Percentiles rank a stretch among this genome's conserved stretches.
phyloP scores from a whole-genome alignment of 495 filamentous ascomycete species.

The Clohesyomyces aquaticus region DNA sequence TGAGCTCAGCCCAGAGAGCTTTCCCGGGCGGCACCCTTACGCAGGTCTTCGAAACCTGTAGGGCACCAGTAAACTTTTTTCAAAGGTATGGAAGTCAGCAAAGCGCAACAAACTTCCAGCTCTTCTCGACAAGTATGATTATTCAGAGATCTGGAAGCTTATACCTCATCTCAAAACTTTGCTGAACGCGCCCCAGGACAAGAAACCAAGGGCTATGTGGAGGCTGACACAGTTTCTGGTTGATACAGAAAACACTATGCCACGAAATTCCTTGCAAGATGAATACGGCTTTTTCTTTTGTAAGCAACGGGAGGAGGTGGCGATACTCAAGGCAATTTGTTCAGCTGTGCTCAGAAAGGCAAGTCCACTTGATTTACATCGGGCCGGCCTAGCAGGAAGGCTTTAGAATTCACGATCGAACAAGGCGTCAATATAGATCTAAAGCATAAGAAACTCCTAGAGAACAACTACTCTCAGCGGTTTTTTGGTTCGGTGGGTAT shows the following conservation, averaged over 20 bases:
- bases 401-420: neutral
- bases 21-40: too few relatives aligned
- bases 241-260: constrained; percentile 2
- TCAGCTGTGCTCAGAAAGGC: neutral
- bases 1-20: too few relatives aligned
- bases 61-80: too few relatives aligned
- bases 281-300: constrained; percentile 27
- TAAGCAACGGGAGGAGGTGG: constrained; percentile 15
- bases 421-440: too few relatives aligned
- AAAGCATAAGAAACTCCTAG: too few relatives aligned
- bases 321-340: constrained; percentile 15
- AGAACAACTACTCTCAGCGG: too few relatives aligned
- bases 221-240: constrained; percentile 16
- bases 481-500: too few relatives aligned
- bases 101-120: neutral
- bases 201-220: constrained; percentile 10
- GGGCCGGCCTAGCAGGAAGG: neutral
- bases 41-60: too few relatives aligned
- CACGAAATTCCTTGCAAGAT: neutral
- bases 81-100: too few relatives aligned
- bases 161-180: constrained; percentile 9
- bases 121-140: constrained; percentile 10
- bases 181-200: neutral
- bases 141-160: neutral
- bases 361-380: constrained; percentile 8